A percentile compares a stretch with the other conserved stretches of the same genome.
These are phyloP conservation scores for Lipomyces orientalis DNA, from an alignment of 805 yeast species.

Conservation along the genomic window DNA sequence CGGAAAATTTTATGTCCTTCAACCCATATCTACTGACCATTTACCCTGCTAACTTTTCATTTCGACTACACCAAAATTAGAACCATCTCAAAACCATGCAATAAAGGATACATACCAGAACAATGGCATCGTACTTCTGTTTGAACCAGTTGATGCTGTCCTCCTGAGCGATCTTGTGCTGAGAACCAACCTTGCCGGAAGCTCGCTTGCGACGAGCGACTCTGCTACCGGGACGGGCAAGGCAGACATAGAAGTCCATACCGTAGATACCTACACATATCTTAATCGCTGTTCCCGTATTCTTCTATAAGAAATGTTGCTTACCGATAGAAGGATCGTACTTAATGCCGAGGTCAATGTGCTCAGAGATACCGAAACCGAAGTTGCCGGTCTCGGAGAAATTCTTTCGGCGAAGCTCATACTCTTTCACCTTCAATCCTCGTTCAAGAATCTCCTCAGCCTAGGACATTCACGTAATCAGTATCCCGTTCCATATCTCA, in stretches of 20 bases:
- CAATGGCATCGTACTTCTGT: constrained; percentile 99
- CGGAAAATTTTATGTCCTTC: constrained; percentile 5
- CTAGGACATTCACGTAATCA: constrained; percentile 32
- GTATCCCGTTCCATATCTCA: not conserved
- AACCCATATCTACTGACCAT: not conserved
- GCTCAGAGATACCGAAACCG: constrained; percentile 99
- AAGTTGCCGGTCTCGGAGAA: constrained; percentile 99
- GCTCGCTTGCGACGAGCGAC: constrained; percentile 94
- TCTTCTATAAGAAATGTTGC: not conserved
- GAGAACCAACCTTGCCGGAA: constrained; percentile 84
- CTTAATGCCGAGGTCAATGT: constrained; percentile 99
- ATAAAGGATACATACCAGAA: constrained; percentile 51
- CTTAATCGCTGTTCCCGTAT: not conserved
- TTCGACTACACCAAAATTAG: constrained; percentile 13
- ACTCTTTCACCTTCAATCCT: constrained; percentile 99
- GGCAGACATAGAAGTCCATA: constrained; percentile 98
- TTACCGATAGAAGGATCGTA: constrained; percentile 90
- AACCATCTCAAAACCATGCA: not conserved
- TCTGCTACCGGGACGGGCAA: constrained; percentile 99
- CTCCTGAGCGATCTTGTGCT: constrained; percentile 89
- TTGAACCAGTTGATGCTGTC: constrained; percentile 99
- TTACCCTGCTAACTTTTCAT: constrained; percentile 4
- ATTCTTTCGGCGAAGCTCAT: constrained; percentile 92
- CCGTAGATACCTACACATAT: constrained; percentile 86
- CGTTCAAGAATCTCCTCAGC: constrained; percentile 99